These are phyloP conservation scores for Solanum lycopersicoides DNA, from an alignment of 257 asterid genomes.

Conservation along the genomic window DNA sequence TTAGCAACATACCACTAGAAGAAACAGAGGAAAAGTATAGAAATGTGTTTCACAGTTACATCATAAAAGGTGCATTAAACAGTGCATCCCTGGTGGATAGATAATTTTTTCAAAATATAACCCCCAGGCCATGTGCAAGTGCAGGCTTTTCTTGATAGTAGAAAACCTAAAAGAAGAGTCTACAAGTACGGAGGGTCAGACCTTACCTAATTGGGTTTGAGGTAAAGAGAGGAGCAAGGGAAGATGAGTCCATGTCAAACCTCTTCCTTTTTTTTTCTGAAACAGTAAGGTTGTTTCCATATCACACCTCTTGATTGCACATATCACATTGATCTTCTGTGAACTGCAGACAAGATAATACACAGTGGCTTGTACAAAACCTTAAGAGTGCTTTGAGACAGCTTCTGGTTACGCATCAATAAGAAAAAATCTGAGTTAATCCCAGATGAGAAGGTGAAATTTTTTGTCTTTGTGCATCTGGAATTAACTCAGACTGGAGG, in stretches of 20 bases:
- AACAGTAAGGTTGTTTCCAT: not conserved
- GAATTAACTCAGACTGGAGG: not conserved
- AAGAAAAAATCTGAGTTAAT: not conserved
- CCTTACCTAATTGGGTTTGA: not conserved
- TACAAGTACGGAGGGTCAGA: not conserved
- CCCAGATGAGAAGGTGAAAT: not conserved
- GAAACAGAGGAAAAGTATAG: not conserved
- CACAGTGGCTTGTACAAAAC: not conserved
- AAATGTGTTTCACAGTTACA: not conserved
- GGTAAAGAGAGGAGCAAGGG: not conserved
- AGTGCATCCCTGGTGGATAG: not conserved
- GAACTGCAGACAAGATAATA: not conserved
- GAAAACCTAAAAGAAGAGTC: not conserved
- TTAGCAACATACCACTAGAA: not conserved
- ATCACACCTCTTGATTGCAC: not conserved
- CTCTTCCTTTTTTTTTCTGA: not conserved
- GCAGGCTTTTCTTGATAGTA: not conserved
- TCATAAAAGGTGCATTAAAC: not conserved
- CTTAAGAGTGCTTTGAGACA: not conserved
- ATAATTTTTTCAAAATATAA: not conserved
- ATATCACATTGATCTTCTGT: not conserved
- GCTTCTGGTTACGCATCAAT: not conserved
- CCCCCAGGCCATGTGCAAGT: not conserved
- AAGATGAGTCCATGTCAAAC: not conserved
- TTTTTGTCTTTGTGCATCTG: not conserved